Evolutionary conservation across 306 rosid species (phyloP), one percentile per base, ranked within the genome.

Genomic region (Lathyrus oleraceus): DNA sequence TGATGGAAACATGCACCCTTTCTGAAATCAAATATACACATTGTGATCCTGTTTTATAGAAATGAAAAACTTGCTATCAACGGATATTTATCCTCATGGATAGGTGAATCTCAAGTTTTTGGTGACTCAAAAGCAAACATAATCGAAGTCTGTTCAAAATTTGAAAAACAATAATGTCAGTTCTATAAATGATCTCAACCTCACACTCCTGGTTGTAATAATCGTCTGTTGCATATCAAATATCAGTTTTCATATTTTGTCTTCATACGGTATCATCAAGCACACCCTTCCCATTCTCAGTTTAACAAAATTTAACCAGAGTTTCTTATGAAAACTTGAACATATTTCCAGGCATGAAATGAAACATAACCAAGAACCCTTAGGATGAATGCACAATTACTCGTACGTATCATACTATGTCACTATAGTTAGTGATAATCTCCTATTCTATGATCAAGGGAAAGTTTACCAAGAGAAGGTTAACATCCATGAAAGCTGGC

Each of bases 1-100:
- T 40, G 13, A 40, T 38, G 49, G 69, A 23, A 42, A 63, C 56
- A 44, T 43, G 56, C 39, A 23, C 70, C 38, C 70, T 65, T 25
- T 15, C 15, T 32, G 32, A 27, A 23, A 19, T 43, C 39, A 39
- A 16, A 25, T 12, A 44, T 65, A 65, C 27, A 45, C 39, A 65
- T 1, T 14, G 5, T 23, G 56, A 44, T 23, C 54, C 54, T 43
- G 56, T 32, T 43, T 43, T 43, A 32, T 60, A 60, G 65, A 20
- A 20, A 40, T 5, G 5, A 4, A 9, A 8, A 43, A 21, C 35
- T 43, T 65, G 39, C 70, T 5, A 43, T 43, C 40, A 19, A 65
- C 21, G 32, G 19, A 23, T 21, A 64, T 21, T 64, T 42, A 64
- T 64, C 54, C 35, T 64, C 19, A 11, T 17, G 17, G 49, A 61